phyloP scores from a whole-genome alignment of 768 basidiomycete genomes.

The Lactifluus rugatus region DNA sequence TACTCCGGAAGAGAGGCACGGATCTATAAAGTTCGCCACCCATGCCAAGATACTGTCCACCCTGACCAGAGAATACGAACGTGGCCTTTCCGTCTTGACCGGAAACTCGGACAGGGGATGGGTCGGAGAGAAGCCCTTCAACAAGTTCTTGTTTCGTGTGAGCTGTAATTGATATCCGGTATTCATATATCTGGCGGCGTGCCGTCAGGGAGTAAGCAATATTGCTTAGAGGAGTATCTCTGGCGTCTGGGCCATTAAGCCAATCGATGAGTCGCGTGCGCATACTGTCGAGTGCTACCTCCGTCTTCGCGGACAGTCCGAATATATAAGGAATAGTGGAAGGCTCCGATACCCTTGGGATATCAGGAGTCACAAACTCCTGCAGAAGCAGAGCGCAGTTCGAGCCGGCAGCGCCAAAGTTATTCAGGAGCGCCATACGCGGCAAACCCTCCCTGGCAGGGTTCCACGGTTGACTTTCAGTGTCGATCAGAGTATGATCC shows the following conservation, averaged over 20 bases:
- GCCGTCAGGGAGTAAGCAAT: slow-evolving; percentile 62
- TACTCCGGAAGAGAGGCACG: slow-evolving; percentile 36
- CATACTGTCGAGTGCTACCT: slow-evolving; percentile 36
- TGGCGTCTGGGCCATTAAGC: slow-evolving; percentile 30
- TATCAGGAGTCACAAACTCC: slow-evolving; percentile 28
- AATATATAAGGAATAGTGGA: slow-evolving; percentile 32
- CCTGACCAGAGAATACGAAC: slow-evolving; percentile 72
- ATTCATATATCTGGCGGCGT: slow-evolving; percentile 45
- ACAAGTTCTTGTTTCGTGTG: slow-evolving; percentile 37
- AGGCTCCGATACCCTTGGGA: too few relatives aligned
- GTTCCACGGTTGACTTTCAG: slow-evolving; percentile 33
- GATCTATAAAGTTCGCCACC: slow-evolving; percentile 45
- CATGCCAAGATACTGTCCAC: slow-evolving; percentile 59
- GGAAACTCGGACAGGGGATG: slow-evolving; percentile 28
- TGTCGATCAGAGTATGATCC: slow-evolving; percentile 44
- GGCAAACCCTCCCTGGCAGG: slow-evolving; percentile 26
- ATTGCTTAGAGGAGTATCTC: slow-evolving; percentile 32
- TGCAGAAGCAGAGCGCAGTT: slow-evolving; percentile 55
- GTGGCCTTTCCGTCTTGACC: slow-evolving; percentile 30
- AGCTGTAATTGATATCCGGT: slow-evolving; percentile 44
- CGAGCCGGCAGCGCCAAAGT: slow-evolving; percentile 69
- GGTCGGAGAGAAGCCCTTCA: slow-evolving; percentile 32
- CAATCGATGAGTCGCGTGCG: slow-evolving; percentile 39
- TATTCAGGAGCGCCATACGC: slow-evolving; percentile 55
- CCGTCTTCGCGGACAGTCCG: slow-evolving; percentile 54